Percentiles rank a stretch among this genome's conserved stretches.
These are phyloP conservation scores for Tremella fuciformis DNA, from an alignment of 768 basidiomycete species.

Conservation along the genomic window DNA sequence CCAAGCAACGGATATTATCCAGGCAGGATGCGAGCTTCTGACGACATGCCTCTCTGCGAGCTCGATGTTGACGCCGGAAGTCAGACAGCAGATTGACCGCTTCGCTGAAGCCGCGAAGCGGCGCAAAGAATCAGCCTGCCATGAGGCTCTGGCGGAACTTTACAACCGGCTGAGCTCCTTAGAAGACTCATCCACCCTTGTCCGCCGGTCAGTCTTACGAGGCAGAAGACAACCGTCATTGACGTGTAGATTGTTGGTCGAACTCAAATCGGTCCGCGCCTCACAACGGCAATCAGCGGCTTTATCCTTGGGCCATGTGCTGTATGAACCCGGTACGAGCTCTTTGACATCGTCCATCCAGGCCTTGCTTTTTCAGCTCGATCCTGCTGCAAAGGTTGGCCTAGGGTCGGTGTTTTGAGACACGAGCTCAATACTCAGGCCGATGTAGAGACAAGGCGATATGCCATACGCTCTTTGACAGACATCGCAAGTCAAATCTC, in stretches of 20 bases:
- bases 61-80: constrained; percentile 31
- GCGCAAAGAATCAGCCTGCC: constrained; percentile 63
- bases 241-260: constrained; percentile 26
- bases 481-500: constrained; percentile 8
- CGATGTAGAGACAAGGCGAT: constrained; percentile 47
- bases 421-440: constrained; percentile 20
- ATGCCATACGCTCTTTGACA: constrained; percentile 34
- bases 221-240: background rate
- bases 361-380: constrained; percentile 30
- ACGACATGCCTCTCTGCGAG: constrained; percentile 64
- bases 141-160: constrained; percentile 71
- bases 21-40: constrained; percentile 70
- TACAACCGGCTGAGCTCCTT: constrained; percentile 69
- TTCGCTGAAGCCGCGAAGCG: constrained; percentile 67
- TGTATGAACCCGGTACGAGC: constrained; percentile 16
- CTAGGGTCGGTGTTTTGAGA: background rate
- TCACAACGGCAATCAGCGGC: constrained; percentile 37
- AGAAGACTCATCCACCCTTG: constrained; percentile 62
- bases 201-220: constrained; percentile 68
- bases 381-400: constrained; percentile 30
- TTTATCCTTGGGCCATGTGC: constrained; percentile 33
- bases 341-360: constrained; percentile 17
- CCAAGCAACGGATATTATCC: constrained; percentile 68
- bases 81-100: constrained; percentile 52
- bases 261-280: constrained; percentile 34